These are phyloP conservation scores for Larix sibirica DNA, from an alignment of 83 land plant species.

Conservation along the genomic window DNA sequence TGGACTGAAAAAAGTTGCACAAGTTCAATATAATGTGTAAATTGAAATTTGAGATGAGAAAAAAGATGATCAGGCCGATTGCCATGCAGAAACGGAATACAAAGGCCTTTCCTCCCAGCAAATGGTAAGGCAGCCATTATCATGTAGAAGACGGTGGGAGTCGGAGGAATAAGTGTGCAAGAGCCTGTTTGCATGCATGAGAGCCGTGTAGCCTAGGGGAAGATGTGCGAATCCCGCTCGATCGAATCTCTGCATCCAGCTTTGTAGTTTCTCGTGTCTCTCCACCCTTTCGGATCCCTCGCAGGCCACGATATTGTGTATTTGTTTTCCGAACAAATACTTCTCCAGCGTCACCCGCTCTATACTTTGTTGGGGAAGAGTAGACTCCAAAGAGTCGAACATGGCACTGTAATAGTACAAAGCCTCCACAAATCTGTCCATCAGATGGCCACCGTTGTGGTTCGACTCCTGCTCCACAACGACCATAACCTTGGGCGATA, in stretches of 20 bases:
- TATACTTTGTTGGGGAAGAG: slow-evolving; percentile 39
- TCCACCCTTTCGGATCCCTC: slow-evolving; percentile 75
- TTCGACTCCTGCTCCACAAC: slow-evolving; percentile 84
- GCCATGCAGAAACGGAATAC: slow-evolving; percentile 5
- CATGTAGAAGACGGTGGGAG: not conserved
- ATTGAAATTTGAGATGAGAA: not conserved
- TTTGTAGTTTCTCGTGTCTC: slow-evolving; percentile 72
- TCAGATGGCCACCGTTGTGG: slow-evolving; percentile 61
- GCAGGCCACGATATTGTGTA: slow-evolving; percentile 80
- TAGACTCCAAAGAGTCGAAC: slow-evolving; percentile 78
- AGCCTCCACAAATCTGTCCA: slow-evolving; percentile 65
- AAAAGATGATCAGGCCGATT: not conserved
- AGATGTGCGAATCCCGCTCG: slow-evolving; percentile 54
- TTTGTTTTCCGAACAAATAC: slow-evolving; percentile 67
- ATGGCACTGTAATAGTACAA: slow-evolving; percentile 68
- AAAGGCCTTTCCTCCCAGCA: not conserved
- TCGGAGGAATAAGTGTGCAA: slow-evolving; percentile 45
- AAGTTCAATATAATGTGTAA: no score
- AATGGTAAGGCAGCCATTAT: not conserved
- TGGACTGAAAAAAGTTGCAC: no score
- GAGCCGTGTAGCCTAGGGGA: slow-evolving; percentile 37
- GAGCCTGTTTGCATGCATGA: slow-evolving; percentile 59
- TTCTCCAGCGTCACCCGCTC: slow-evolving; percentile 71
- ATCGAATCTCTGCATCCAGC: slow-evolving; percentile 60
- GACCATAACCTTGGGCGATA: slow-evolving; percentile 72